Base-by-base conservation (phyloP, 352 stramenopile species). In the Thalassiosira hispida region DNA sequence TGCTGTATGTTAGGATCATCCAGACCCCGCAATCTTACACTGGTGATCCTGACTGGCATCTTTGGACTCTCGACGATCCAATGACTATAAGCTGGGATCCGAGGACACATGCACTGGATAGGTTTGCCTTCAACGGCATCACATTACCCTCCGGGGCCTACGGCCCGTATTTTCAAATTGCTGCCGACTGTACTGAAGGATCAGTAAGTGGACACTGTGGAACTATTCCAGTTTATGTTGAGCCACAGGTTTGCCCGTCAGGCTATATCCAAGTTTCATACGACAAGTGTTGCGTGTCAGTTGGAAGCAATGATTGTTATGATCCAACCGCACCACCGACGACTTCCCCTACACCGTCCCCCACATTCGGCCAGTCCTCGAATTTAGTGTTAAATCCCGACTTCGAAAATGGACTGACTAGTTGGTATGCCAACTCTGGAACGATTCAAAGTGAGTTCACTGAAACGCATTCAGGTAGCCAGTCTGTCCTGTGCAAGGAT, bases 41-140 rank as follows among this genome's bases (percentile, higher is more conserved):
- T 14, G 23, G 35, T 14, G 59, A 68, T 20, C 9, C 4, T 18
- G 11, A 31, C 11, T 77, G 67, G 67, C 55, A 71, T 60, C n/a
- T 77, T 42, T 77, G 67, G 67, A 47, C 44, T 38, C 3, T 70
- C 44, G 57, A 61, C 29, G 56, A 69, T 23, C n/a, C 25, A 6
- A 66, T 71, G 7, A 46, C 3, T 14, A 40, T 12, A 20, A 14
- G 8, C 20, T 29, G 53, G 47, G 38, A 53, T 27, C 31, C 38
- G 6, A 75, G 40, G 25, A 38, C 25, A n/a, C 57, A 69, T 70
- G 66, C 66, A 33, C 40, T 77, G 27, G 67, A 77, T 57, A 57
- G 56, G 71, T 77, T 71, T 38, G 59, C 56, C 9, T 77, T 77
- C 57, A 70, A 59, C 38, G 67, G 67, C 25, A 71, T 77, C n/a